Base-by-base conservation (phyloP, 169 alveolate species). In the Eimeria tenella region DNA sequence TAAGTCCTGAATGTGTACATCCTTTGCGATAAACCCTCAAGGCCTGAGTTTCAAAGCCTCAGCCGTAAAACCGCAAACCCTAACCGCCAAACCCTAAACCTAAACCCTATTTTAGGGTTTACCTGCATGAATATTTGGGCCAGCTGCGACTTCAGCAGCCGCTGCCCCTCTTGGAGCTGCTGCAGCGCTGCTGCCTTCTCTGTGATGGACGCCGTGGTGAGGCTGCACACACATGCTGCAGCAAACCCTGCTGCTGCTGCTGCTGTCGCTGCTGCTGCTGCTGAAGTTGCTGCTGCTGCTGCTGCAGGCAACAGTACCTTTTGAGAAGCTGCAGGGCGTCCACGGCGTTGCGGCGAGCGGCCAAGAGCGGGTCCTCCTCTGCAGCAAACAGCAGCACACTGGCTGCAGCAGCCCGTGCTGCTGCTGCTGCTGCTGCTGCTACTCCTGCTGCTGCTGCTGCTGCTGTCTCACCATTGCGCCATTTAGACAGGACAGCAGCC, bases 321-420 rank as follows among this genome's bases (percentile, higher is more conserved):
- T 31, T 56, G 49, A 82, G 90, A 25, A 82, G 71, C 74, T 82
- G 90, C 60, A 82, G 71, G 25, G 90, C 90, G 58, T 82, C 75
- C 13, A 82, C 58, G 19, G 90, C 90, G 58, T 82, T 82, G 52
- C 5, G 8, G 13, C 90, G 7, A 5, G 75, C 75, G 17, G 75
- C 75, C 42, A 19, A 8, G 42, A 65, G 23, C 7, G 75, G 75
- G 31, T 9, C 25, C 25, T 19, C 75, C 9, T n/a, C 75, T 65
- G 75, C 65, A 9, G 65, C 65, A 11, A 56, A 56, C 65, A 56
- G 11, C 65, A 56, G 11, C 65, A 56, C 65, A 11, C 7, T 9
- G 65, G n/a, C n/a, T n/a, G 11, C 11, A 11, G 65, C 65, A 56
- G 65, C 65, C 65, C 65, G 11, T 56, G 65, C 7, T 9, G 65